Base-by-base conservation (phyloP, 495 filamentous ascomycete genomes). In the Penicillium waksmanii region DNA sequence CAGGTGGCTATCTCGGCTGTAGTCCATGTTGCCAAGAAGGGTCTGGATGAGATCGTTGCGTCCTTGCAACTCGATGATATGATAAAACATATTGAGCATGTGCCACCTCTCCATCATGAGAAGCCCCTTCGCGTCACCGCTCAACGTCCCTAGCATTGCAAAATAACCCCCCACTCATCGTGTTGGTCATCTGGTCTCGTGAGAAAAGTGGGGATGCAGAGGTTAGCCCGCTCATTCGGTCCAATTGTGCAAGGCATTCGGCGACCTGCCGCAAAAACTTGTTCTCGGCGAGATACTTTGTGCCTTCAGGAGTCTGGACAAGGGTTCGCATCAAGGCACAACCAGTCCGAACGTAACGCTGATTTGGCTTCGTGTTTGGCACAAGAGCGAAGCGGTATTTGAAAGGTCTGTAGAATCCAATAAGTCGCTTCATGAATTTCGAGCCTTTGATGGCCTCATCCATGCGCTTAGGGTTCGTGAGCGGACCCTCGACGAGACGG, bases 51-150 rank as follows among this genome's bases (percentile, higher is more conserved):
- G 80, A 67, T 98, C 95, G 47, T 94, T 91, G 3, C 96, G 89
- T 69, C 91, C 87, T 63, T 88, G 87, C 18, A 97, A 82, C 66
- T 98, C 96, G 55, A 96, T 85, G 65, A 98, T 95, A 68, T 97
- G 94, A 70, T 98, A 98, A 79, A 97, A 93, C 91, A 98, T 98
- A 72, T 97, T 98, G 69, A 96, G 88, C 81, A 98, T 94, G 60
- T 91, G 91, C 93, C 94, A 98, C 61, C 92, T 82, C 67, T 96
- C 93, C 72, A 98, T 87, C 84, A 98, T 96, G 62, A 86, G 83
- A 27, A 97, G 81, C 1, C 95, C 95, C 57, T 86, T 89, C 0
- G 80, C 73, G 70, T 96, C 91, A 44, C 86, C 87, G 68, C 89
- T 97, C 58, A 98, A 70, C 13, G 87, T 86, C 12, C 95, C 95